Conservation (phyloP, 73 alveolate species). For the Symbiodinium natans region DNA sequence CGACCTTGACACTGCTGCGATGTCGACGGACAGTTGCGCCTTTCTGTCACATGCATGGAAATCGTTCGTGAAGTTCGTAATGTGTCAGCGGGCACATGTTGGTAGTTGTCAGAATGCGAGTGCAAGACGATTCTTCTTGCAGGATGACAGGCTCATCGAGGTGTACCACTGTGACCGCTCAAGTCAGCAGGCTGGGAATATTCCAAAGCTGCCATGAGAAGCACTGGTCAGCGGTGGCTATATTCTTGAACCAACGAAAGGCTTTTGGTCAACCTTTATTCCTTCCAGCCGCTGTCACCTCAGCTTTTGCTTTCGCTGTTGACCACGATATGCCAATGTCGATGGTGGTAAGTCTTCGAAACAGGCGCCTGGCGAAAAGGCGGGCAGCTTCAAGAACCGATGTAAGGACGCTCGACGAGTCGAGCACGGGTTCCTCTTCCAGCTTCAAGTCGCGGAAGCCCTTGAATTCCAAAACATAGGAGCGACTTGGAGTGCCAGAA, state of each 20-base stretch:
- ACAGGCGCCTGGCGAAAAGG: conserved; percentile 59
- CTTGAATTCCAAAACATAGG: neutral
- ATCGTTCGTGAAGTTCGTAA: too few species aligned
- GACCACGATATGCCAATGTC: neutral
- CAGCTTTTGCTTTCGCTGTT: neutral
- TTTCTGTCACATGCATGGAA: neutral
- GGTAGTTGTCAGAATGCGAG: too few species aligned
- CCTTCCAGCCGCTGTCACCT: conserved; percentile 56
- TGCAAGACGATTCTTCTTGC: too few species aligned
- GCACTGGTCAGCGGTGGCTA: neutral
- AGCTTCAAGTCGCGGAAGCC: neutral
- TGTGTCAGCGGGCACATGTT: too few species aligned
- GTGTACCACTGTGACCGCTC: conserved; percentile 88
- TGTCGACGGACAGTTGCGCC: neutral
- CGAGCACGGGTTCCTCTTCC: too few species aligned
- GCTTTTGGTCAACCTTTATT: conserved; percentile 90
- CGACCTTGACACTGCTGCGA: neutral
- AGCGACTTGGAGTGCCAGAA: conserved; percentile 59
- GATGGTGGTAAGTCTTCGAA: neutral
- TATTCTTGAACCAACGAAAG: neutral
- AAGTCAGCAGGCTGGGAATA: conserved; percentile 50
- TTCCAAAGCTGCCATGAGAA: neutral
- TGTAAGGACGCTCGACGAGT: conserved; percentile 26
- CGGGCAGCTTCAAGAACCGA: conserved; percentile 62
- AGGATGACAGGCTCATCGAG: conserved; percentile 53